Conservation (phyloP, 2,329 filamentous ascomycete genomes). For the Hortaea sp. region DNA sequence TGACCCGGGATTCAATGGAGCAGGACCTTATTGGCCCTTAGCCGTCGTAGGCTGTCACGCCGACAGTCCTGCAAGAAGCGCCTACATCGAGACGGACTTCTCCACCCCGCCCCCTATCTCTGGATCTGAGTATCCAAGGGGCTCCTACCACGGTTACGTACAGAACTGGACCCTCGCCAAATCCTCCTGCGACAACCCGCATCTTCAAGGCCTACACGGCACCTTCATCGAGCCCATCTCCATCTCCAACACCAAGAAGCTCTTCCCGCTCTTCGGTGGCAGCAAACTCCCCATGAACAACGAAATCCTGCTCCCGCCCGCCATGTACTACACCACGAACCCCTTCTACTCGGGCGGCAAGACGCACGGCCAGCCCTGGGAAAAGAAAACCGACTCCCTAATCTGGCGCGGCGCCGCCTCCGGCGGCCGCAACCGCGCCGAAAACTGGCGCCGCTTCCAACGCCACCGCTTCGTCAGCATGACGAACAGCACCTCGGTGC, state of each 20-base stretch:
- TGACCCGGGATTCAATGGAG: constrained; percentile 23
- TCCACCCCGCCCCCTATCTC: constrained; percentile 25
- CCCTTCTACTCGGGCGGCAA: constrained; percentile 34
- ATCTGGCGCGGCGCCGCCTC: constrained; percentile 41
- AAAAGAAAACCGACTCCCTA: constrained; percentile 30
- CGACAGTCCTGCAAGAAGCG: constrained; percentile 27
- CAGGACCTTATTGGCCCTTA: constrained; percentile 33
- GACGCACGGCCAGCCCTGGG: constrained; percentile 31
- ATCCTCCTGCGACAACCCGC: constrained; percentile 36
- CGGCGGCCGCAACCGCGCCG: constrained; percentile 36
- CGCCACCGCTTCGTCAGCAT: constrained; percentile 66
- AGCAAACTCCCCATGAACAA: constrained; percentile 43
- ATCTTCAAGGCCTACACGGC: constrained; percentile 37
- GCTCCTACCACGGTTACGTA: constrained; percentile 36
- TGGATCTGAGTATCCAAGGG: constrained; percentile 16
- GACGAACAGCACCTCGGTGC: constrained; percentile 55
- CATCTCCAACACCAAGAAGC: constrained; percentile 31
- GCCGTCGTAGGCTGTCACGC: constrained; percentile 33
- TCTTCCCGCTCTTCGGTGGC: constrained; percentile 42
- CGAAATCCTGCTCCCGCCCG: constrained; percentile 41
- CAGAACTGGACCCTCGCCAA: constrained; percentile 37
- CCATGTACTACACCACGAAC: constrained; percentile 40
- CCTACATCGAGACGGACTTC: constrained; percentile 28
- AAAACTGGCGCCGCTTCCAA: constrained; percentile 64
- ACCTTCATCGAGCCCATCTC: constrained; percentile 41